These are phyloP conservation scores for Pyrenula massariospora DNA, from an alignment of 495 filamentous ascomycete genomes.

Conservation along the genomic window DNA sequence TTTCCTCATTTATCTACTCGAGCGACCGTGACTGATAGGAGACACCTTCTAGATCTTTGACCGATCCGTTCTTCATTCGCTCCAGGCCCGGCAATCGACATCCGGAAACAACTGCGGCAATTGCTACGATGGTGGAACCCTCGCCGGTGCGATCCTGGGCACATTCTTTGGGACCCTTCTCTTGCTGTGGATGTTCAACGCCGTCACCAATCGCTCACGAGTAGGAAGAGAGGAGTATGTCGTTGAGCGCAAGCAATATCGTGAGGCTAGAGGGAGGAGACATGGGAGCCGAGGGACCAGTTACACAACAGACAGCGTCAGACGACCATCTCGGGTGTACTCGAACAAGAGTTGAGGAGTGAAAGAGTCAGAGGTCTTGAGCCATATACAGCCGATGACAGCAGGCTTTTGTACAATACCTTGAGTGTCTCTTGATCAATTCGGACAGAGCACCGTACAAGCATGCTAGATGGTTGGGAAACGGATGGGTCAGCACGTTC, in stretches of 20 bases:
- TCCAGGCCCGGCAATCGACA: not conserved
- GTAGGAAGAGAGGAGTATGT: not conserved
- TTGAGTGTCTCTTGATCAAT: too few species aligned
- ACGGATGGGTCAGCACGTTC: too few species aligned
- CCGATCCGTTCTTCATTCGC: constrained; percentile 1
- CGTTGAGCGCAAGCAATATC: not conserved
- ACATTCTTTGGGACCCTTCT: not conserved
- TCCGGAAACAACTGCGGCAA: not conserved
- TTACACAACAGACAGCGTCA: not conserved
- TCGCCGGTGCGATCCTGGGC: not conserved
- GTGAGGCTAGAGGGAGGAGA: too few species aligned
- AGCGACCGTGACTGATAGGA: not conserved
- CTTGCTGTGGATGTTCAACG: not conserved
- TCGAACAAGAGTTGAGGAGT: not conserved
- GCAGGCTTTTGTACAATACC: too few species aligned
- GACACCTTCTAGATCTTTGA: not conserved
- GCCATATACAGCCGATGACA: too few species aligned
- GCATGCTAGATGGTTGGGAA: too few species aligned
- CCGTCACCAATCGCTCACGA: not conserved
- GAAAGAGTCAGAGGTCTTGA: too few species aligned
- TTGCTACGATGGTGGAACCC: not conserved
- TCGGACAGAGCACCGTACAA: too few species aligned
- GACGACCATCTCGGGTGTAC: not conserved
- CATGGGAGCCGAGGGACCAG: not conserved
- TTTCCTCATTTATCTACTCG: not conserved